Evolutionary conservation across 768 basidiomycete species (phyloP), one percentile per base, ranked within the genome.

Genomic region (Fistulinella prunicolor): DNA sequence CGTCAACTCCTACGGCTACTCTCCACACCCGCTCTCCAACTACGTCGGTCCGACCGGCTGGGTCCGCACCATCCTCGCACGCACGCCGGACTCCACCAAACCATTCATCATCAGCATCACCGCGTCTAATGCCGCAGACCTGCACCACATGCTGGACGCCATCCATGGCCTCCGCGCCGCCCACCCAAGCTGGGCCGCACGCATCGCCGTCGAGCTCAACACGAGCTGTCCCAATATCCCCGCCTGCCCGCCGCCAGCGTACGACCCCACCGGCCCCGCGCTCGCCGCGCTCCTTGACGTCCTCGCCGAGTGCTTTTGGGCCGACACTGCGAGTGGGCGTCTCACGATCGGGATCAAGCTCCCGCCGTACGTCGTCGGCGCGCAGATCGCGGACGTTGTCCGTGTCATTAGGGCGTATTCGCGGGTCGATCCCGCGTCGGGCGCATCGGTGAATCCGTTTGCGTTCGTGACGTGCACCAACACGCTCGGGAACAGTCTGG

Each of bases 1-100:
- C 14, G 60, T 90, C 50, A 94, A 94, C 63, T 86, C 85, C 0
- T 94, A 89, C 65, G 91, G 91, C 20, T 94, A 93, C 68, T 92
- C 89, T 8, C 91, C 89, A 0, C 75, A 84, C 57, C 80, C 86
- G 6, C 75, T 94, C 36, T 58, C 70, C n/a, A 55, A 61, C 20
- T 94, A 92, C 68, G 62, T 90, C 37, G 61, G 61, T 7, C 53
- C 58, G 7, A 30, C 20, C 28, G 65, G 61, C 42, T 89, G 85
- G 84, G 70, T 89, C 38, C 62, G 66, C 16, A 62, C 73, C 30
- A 58, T 81, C 36, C 64, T 79, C 50, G 59, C 53, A 13, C 67
- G 68, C 10, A 67, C 63, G 32, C 53, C 68, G 13, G 34, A 54
- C 26, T 54, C 62, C 22, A 68, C 76, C 50, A 84, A 84, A 54